These are phyloP conservation scores for Xylariaceae sp. DNA, from an alignment of 2,329 filamentous ascomycete genomes.

Conservation along the genomic window DNA sequence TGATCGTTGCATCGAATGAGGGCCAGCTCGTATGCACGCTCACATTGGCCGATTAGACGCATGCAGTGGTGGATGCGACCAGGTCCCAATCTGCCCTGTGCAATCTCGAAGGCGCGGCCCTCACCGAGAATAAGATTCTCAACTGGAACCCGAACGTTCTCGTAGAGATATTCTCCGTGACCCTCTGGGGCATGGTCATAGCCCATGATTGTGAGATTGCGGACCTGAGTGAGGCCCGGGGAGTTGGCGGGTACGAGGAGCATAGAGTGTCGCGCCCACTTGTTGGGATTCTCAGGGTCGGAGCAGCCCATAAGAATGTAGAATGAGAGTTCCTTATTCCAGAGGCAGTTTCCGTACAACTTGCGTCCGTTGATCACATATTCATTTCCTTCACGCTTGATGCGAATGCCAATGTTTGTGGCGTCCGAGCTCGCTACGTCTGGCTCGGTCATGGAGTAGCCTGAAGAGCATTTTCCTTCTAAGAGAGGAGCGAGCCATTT, in stretches of 20 bases:
- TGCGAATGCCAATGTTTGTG: background rate
- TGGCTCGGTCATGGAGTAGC: background rate
- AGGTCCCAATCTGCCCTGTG: background rate
- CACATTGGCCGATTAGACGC: background rate
- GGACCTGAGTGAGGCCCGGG: background rate
- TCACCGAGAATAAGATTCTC: background rate
- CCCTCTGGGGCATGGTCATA: conserved; percentile 1
- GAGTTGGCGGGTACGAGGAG: background rate
- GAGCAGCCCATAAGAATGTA: conserved; percentile 3
- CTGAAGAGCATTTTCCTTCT: background rate
- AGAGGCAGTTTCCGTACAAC: conserved; percentile 1
- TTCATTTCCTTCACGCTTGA: background rate
- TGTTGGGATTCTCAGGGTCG: background rate
- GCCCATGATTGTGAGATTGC: background rate
- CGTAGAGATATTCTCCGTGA: background rate
- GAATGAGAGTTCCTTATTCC: background rate
- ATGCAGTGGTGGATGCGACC: conserved; percentile 1
- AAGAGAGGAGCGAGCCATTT: background rate
- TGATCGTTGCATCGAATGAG: background rate
- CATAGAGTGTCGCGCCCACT: background rate
- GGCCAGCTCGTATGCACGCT: conserved; percentile 1
- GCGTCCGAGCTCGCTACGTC: background rate
- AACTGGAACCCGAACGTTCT: background rate
- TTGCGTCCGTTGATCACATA: background rate
- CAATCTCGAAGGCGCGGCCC: background rate